These are phyloP conservation scores for Capsicum baccatum DNA, from an alignment of 257 asterid genomes.

Conservation along the genomic window DNA sequence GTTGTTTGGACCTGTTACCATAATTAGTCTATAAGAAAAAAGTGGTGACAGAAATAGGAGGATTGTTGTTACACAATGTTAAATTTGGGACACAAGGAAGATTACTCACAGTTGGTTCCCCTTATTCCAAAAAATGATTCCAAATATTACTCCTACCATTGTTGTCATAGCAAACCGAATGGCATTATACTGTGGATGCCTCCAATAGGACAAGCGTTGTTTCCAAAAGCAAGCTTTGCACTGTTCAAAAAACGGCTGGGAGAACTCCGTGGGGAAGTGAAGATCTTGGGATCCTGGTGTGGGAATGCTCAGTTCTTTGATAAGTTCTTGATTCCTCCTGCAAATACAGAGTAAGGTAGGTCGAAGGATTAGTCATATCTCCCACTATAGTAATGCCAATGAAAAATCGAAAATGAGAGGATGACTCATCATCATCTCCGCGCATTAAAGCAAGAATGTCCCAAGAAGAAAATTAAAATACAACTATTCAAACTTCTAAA, in stretches of 20 bases:
- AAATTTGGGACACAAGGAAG: not conserved
- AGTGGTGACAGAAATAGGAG: not conserved
- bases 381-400: too few relatives aligned
- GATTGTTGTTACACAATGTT: not conserved
- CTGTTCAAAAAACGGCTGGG: constrained; percentile 64
- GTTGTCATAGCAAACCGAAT: constrained; percentile 70
- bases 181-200: constrained; percentile 70
- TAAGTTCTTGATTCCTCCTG: constrained; percentile 81
- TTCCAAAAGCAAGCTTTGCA: constrained; percentile 92
- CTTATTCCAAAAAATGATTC: constrained; percentile 75
- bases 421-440: too few relatives aligned
- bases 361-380: constrained; percentile 24
- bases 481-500: constrained; percentile 20
- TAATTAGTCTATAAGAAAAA: not conserved
- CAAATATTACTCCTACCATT: constrained; percentile 64
- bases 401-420: too few relatives aligned
- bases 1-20: constrained; percentile 62
- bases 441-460: too few relatives aligned
- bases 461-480: constrained; percentile 1
- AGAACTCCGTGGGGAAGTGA: constrained; percentile 56
- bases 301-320: constrained; percentile 66
- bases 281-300: constrained; percentile 66
- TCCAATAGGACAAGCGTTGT: constrained; percentile 74
- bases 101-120: constrained; percentile 62
- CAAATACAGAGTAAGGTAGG: constrained; percentile 24